These are phyloP conservation scores for Boletales sp. DNA, from an alignment of 768 basidiomycete genomes.

Conservation along the genomic window DNA sequence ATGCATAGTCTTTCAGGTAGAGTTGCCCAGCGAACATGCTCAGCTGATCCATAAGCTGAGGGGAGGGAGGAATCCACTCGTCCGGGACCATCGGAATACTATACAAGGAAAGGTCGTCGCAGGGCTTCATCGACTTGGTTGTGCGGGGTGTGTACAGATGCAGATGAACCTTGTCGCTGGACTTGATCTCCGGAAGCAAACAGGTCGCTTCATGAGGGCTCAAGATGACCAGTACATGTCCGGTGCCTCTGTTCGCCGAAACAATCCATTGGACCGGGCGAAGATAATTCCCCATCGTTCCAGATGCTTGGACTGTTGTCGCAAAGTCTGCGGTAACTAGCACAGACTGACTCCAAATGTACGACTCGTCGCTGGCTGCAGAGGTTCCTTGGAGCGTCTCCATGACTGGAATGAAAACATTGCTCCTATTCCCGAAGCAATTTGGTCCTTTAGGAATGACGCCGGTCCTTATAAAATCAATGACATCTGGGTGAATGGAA, in stretches of 20 bases:
- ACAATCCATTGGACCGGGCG: no score
- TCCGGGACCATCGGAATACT: neutral
- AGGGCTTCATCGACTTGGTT: neutral
- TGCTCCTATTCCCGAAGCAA: neutral
- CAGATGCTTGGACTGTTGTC: neutral
- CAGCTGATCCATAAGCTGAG: no score
- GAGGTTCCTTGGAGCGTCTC: neutral
- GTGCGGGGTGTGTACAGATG: neutral
- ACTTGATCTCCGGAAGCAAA: neutral
- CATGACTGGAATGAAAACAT: neutral
- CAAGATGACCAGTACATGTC: neutral
- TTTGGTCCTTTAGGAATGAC: neutral
- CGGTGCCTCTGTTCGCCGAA: neutral
- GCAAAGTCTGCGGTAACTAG: neutral
- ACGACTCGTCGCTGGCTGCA: neutral
- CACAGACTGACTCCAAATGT: neutral
- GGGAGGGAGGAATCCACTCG: neutral
- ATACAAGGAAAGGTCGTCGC: neutral
- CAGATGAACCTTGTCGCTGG: no score
- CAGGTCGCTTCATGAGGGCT: neutral
- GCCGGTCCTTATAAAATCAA: neutral
- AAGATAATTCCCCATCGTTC: no score
- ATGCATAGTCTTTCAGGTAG: no score
- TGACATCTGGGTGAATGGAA: neutral
- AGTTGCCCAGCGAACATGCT: no score